Evolutionary conservation across 768 basidiomycete species (phyloP), one percentile per base, ranked within the genome.

Genomic region (Chiua virens): DNA sequence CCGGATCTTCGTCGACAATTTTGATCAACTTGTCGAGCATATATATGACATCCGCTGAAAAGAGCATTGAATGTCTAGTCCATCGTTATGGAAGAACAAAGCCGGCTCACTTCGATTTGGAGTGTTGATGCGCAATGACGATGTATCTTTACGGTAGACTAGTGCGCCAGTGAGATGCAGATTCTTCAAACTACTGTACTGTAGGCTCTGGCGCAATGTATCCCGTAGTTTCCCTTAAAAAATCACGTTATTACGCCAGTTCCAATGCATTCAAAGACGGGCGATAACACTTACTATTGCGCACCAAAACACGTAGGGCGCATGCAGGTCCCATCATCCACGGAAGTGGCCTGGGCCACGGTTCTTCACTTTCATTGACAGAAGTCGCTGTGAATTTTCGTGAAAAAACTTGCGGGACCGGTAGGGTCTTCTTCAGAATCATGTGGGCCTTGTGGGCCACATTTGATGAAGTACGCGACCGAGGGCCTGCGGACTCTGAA

Each of bases 281-380:
- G 10, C 13, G 39, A 7, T 23, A n/a, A 42, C 30, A 42, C 48
- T 43, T 40, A 23, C 54, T 28, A 15, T 50, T 38, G 21, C 40
- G 44, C 34, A 41, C 49, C 13, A 55, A 41, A 7, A 42, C 35
- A 25, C 45, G 54, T 14, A 55, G 42, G 9, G 49, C 49, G 27
- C 54, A 50, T 25, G 41, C 49, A 3, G 45, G 53, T 18, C 53
- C 49, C 38, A 55, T 37, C 45, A 55, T 46, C 25, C 30, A 8
- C 1, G 53, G 50, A 21, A 44, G 48, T 20, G 41, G 10, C 27
- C 25, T 36, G 15, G 39, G 18, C 27, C 32, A 34, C 32, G 32
- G 32, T 14, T 34, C 32, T 15, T 34, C 14, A 34, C 4, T 14
- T 34, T 7, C 32, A 15, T 15, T 34, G 8, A n/a, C n/a, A n/a